A percentile compares a stretch with the other conserved stretches of the same genome.
phyloP scores from a whole-genome alignment of 805 yeast species.

The Candida sakaeoensis region DNA sequence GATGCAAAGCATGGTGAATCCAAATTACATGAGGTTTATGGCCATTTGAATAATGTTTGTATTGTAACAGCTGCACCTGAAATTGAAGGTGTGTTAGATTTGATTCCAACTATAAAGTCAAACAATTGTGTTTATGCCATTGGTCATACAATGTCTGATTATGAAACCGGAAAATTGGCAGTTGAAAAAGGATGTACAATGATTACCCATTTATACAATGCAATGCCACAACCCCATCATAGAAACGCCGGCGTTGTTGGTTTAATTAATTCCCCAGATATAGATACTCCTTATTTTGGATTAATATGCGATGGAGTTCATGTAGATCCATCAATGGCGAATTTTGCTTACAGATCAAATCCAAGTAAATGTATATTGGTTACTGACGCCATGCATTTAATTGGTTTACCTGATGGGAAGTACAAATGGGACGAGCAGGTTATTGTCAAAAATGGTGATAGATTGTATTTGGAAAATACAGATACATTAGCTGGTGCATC shows the following conservation, averaged over 20 bases:
- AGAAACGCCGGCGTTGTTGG: constrained; percentile 58
- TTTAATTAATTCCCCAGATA: constrained; percentile 31
- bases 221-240: constrained; percentile 61
- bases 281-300: constrained; percentile 46
- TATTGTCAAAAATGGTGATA: constrained; percentile 46
- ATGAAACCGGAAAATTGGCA: constrained; percentile 39
- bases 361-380: constrained; percentile 54
- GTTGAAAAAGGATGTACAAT: constrained; percentile 51
- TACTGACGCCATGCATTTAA: constrained; percentile 57
- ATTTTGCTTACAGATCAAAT: constrained; percentile 46
- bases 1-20: constrained; percentile 30
- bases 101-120: constrained; percentile 33
- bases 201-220: constrained; percentile 60
- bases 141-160: constrained; percentile 46
- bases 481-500: constrained; percentile 61
- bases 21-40: constrained; percentile 34
- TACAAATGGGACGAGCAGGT: constrained; percentile 50
- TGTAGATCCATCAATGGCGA: constrained; percentile 52
- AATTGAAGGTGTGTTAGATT: constrained; percentile 41
- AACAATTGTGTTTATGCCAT: constrained; percentile 39
- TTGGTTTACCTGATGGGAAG: constrained; percentile 55
- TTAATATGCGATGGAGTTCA: constrained; percentile 58
- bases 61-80: constrained; percentile 54
- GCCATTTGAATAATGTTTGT: constrained; percentile 31
- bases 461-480: constrained; percentile 48